Base-by-base conservation (phyloP, 345 rosid species). In the Erucastrum elatum region DNA sequence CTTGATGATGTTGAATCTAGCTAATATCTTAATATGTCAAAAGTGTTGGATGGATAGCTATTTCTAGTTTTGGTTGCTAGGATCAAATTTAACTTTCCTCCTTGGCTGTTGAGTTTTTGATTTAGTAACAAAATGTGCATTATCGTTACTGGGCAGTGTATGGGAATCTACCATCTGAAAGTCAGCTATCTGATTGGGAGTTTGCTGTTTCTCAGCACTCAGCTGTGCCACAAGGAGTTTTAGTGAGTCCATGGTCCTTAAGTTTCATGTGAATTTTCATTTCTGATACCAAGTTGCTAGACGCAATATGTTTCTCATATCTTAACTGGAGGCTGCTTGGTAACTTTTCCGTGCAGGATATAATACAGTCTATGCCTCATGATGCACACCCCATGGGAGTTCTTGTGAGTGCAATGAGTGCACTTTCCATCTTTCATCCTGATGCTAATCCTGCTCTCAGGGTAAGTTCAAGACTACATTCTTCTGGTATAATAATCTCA, bases 351-450 rank as follows among this genome's bases (percentile, higher is more conserved):
- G 9, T 81, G 72, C 77, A 95, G 99, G 97, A 94, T 84, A 91
- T 94, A 31, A 90, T 94, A 66, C 98, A 93, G 66, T 76, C 93
- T 13, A 94, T 95, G 99, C 99, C 99, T 81, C 99, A 91, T 68
- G 99, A 95, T 81, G 97, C 99, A 33, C 99, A 95, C 68, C 99
- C 99, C 26, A 95, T 93, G 99, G 97, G 99, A 76, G 97, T 91
- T 30, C 96, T 95, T 11, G 94, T 89, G 82, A 95, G 96, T 85
- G 97, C 97, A 25, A 91, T 95, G 89, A 91, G 99, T 80, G 90
- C 99, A n/a, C 98, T 95, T 75, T 93, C 99, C 60, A 83, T 93
- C 78, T 93, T 93, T 82, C 98, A 95, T 76, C 99, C 99, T 25
- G 99, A 95, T 88, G 98, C 99, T 44, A 95, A 95, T 81, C 99